Base-by-base conservation (phyloP, 2,329 filamentous ascomycete genomes). In the Sarocladiaceae sp. region DNA sequence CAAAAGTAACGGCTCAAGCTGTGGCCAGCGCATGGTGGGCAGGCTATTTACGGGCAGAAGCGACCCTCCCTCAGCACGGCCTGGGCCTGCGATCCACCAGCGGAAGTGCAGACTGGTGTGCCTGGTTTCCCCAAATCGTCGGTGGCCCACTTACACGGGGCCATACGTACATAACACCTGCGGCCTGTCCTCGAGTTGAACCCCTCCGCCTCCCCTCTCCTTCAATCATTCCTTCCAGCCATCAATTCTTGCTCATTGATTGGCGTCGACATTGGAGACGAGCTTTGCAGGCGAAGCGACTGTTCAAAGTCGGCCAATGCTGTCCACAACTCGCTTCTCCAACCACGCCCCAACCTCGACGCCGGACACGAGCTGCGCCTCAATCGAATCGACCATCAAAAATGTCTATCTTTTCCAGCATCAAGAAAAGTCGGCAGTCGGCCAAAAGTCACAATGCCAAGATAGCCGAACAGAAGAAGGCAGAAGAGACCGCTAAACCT, bases 391-490 rank as follows among this genome's bases (percentile, higher is more conserved):
- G 25, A 11, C 23, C 22, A 26, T 31, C 20, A 56, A 56, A 49
- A 54, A 84, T 84, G 82, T 78, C 80, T 39, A 73, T 85, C 56
- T 79, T 84, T 60, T 76, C 73, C 4, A 70, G 75, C 52, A 72
- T 84, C 61, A 76, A 69, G 60, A 71, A 68, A 56, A 74, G 75
- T 57, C 75, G 76, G 54, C 74, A 79, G 60, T 75, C 79, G 51
- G 77, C 79, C 56, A 81, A 83, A 63, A 74, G 82, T 48, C 71
- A 76, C 54, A 77, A 71, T 35, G 68, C 71, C 39, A 76, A 78
- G 59, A 62, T 72, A 54, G 71, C 67, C 37, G 74, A 77, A 57
- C 73, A 76, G 58, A 66, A 73, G 35, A 74, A 76, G 50, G 62
- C 66, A 37, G 72, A 74, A 55, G 61, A 65, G 33, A 53, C 54